Evolutionary conservation across 495 filamentous ascomycete species (phyloP).

Genomic region (Lentithecium fluviatile): DNA sequence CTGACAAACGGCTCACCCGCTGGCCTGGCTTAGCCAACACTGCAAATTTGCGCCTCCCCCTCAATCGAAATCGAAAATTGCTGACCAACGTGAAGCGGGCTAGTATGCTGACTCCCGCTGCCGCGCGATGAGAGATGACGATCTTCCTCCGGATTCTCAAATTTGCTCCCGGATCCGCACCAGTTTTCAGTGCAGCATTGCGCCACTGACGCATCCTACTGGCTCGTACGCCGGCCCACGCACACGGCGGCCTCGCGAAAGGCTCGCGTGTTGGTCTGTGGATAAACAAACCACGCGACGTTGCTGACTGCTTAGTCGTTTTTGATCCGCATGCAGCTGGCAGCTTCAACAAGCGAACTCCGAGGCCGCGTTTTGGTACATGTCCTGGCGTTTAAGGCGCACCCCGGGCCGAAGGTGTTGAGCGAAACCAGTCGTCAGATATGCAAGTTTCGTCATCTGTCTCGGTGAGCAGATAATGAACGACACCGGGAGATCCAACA

Average conservation of each 20-base stretch:
- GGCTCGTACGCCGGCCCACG: conserved; percentile 2
- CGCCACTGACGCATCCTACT: conserved; percentile 13
- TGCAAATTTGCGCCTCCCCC: not conserved
- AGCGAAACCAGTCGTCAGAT: too few species aligned
- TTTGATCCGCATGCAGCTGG: too few species aligned
- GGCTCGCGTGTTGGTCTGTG: conserved; percentile 26
- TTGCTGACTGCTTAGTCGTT: too few species aligned
- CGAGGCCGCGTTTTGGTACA: too few species aligned
- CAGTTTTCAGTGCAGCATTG: conserved; percentile 21
- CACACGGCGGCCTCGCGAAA: conserved; percentile 19
- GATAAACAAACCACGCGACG: conserved; percentile 6
- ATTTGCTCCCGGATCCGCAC: conserved; percentile 25
- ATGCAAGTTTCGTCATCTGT: too few species aligned
- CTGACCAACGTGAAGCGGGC: not conserved
- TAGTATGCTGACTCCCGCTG: not conserved
- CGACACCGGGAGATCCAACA: too few species aligned
- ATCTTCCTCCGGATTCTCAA: conserved; percentile 2
- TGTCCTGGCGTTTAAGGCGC: too few species aligned
- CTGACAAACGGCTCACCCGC: too few species aligned
- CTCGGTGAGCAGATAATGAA: too few species aligned
- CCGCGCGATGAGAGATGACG: conserved; percentile 5
- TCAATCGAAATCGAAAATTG: not conserved
- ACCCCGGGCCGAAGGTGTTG: too few species aligned
- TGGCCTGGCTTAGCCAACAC: not conserved
- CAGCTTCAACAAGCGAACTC: too few species aligned